These are phyloP conservation scores for Escallonia herrerae DNA, from an alignment of 129 eudicot genomes.

Conservation along the genomic window DNA sequence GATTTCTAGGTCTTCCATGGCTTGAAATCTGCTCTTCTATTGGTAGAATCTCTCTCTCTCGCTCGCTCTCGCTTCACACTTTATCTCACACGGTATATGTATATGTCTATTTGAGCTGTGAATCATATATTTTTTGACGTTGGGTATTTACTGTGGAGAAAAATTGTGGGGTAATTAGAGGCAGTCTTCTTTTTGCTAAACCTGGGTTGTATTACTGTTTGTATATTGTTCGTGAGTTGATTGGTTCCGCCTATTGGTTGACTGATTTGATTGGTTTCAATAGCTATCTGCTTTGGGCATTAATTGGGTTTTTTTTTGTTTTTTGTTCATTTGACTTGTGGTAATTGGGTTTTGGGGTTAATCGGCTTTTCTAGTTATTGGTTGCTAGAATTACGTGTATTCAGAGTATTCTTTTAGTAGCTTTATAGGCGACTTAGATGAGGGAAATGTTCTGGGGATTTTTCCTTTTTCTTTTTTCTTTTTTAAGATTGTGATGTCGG, in stretches of 20 bases:
- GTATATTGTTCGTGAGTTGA: not conserved
- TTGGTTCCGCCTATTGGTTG: not conserved
- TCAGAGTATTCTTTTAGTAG: too few species aligned
- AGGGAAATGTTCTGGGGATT: too few species aligned
- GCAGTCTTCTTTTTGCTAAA: not conserved
- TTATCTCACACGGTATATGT: not conserved
- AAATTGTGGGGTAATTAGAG: not conserved
- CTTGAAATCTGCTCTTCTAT: conserved; percentile 21
- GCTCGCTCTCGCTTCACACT: not conserved
- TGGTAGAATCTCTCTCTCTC: conserved; percentile 18
- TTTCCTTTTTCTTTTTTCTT: too few species aligned
- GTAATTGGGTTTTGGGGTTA: conserved; percentile 1
- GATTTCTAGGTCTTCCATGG: conserved; percentile 37
- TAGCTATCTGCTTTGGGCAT: not conserved
- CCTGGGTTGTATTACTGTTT: not conserved
- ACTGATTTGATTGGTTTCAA: not conserved
- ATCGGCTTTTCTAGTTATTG: not conserved
- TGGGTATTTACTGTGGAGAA: not conserved
- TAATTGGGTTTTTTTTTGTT: not conserved
- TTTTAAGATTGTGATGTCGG: too few species aligned
- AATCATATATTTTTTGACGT: not conserved
- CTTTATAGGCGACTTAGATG: too few species aligned
- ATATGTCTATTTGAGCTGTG: too few species aligned
- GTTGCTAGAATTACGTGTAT: not conserved
- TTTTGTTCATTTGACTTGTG: not conserved